Evolutionary conservation across 179 eudicot species (phyloP).

Genomic region (Monotropa hypopitys): DNA sequence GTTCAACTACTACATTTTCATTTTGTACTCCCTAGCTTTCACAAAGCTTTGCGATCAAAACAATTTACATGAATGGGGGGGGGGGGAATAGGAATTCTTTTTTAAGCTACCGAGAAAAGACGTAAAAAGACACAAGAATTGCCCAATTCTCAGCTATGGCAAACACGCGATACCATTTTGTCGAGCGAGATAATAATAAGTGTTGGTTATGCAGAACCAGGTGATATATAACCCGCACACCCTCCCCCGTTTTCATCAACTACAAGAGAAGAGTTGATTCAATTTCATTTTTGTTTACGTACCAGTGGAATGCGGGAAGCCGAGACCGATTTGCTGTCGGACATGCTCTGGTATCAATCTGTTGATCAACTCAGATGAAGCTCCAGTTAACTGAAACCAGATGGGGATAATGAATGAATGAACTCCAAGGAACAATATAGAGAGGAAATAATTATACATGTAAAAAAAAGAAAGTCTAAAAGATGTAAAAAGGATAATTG

Average conservation of each 20-base stretch:
- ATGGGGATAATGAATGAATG: not conserved
- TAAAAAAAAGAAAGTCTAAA: no score
- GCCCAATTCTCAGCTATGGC: conserved; percentile 13
- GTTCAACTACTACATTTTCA: not conserved
- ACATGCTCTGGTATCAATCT: conserved; percentile 69
- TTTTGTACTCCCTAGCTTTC: conserved; percentile 10
- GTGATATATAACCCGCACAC: not conserved
- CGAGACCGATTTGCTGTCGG: conserved; percentile 39
- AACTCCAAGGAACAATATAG: no score
- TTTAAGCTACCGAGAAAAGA: not conserved
- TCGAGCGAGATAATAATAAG: not conserved
- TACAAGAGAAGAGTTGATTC: not conserved
- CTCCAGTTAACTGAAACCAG: conserved; percentile 46
- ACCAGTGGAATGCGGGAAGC: conserved; percentile 36
- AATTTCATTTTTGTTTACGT: conserved; percentile 10
- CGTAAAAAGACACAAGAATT: conserved; percentile 12
- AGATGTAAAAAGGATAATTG: no score
- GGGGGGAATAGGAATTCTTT: not conserved
- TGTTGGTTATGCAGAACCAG: not conserved
- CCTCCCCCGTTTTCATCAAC: conserved; percentile 2
- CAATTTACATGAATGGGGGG: conserved; percentile 18
- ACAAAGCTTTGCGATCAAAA: conserved; percentile 12
- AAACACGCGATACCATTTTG: conserved; percentile 15
- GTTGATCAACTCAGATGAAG: conserved; percentile 52
- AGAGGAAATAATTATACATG: no score